Base-by-base conservation (phyloP, 306 rosid species). In the Castanea mollissima region DNA sequence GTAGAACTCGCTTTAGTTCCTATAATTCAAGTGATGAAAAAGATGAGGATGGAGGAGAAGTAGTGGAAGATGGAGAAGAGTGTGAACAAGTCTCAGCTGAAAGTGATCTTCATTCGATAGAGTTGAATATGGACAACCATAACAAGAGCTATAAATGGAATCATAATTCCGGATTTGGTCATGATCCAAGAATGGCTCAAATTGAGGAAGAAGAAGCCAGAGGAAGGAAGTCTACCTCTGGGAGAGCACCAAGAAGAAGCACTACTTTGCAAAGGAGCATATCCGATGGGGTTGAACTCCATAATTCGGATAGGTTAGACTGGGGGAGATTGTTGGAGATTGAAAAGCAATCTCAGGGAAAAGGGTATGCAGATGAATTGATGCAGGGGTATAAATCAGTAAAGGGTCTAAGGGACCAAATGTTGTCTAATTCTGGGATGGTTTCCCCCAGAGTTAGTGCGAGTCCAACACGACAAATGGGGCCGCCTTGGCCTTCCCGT, bases 51-150 rank as follows among this genome's bases (percentile, higher is more conserved):
- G 94, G 76, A 20, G 97, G 98, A 65, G 97, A 97, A 65, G 98
- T 89, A 83, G 97, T 93, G 46, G 97, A 89, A 65, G 88, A 93
- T 64, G 92, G 89, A 59, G 83, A 81, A 64, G 97, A 90, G 78
- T 88, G 87, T 3, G 90, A 84, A 85, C 98, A 90, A 75, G 98
- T 89, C 77, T 93, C 92, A 12, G 93, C 88, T 58, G 97, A 96
- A 73, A 96, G 97, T 77, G 99, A 96, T 82, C 88, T 96, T 81
- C 96, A 93, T 87, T 96, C 98, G 44, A 90, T 91, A 75, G 99
- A 96, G 80, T 78, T 96, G 81, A 91, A 92, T 79, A 89, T 91
- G 94, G 99, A 94, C 83, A 95, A 87, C 88, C 90, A 81, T 83
- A 84, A 79, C 79, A 91, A 88, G 80, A 87, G 87, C 85, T 91